Conservation (phyloP, 495 filamentous ascomycete genomes). For the Niebla homalea region DNA sequence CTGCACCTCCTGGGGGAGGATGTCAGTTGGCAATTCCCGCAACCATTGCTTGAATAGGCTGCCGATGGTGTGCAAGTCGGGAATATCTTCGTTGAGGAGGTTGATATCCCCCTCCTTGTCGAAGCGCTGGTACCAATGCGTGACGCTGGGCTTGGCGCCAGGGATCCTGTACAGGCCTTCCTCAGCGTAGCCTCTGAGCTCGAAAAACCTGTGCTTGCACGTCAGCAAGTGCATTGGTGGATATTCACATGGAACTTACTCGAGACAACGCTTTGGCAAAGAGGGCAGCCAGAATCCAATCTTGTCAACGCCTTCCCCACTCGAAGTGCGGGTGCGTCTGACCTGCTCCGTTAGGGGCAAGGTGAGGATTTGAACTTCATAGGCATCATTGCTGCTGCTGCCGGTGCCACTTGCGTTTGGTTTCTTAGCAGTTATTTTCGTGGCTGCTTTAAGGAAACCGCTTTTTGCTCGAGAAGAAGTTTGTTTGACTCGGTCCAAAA, state of each 20-base stretch:
- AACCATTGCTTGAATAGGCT: constrained; percentile 90
- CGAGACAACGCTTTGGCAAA: constrained; percentile 80
- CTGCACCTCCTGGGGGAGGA: constrained; percentile 71
- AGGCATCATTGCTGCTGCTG: constrained; percentile 51
- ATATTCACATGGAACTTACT: constrained; percentile 34
- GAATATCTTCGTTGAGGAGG: constrained; percentile 67
- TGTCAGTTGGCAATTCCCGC: constrained; percentile 80
- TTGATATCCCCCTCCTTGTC: constrained; percentile 77
- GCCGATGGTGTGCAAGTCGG: constrained; percentile 87
- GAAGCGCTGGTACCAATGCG: constrained; percentile 76
- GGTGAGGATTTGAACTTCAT: constrained; percentile 66
- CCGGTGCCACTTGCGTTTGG: constrained; percentile 59
- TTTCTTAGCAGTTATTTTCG: constrained; percentile 60
- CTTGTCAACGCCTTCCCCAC: constrained; percentile 74
- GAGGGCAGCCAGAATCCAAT: constrained; percentile 97
- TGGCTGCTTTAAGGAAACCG: constrained; percentile 49
- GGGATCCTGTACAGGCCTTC: constrained; percentile 84
- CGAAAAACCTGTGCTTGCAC: constrained; percentile 50
- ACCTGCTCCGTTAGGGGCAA: constrained; percentile 72
- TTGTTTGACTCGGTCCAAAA: constrained; percentile 61
- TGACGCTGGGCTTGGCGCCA: constrained; percentile 69
- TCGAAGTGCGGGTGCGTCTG: constrained; percentile 63
- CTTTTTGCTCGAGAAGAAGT: constrained; percentile 59
- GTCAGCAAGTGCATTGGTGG: background rate
- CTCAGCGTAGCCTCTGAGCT: constrained; percentile 78